A percentile compares a stretch with the other conserved stretches of the same genome.
Conservation (phyloP, 352 stramenopile genomes). For the Phytophthora pistaciae region DNA sequence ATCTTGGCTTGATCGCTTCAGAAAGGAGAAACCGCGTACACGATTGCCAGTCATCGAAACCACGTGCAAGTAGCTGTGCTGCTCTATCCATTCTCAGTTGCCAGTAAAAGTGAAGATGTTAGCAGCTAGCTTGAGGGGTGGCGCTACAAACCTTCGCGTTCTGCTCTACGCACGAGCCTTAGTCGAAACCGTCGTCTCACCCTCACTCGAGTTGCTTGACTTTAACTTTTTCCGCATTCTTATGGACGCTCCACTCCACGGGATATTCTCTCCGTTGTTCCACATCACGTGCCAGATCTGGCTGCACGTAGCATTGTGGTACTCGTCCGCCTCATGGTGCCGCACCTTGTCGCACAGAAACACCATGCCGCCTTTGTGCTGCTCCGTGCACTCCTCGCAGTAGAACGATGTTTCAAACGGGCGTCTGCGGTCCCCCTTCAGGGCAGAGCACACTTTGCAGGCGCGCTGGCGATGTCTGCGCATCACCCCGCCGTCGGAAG, state of each 20-base stretch:
- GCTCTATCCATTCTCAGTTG: conserved; percentile 22
- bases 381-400: conserved; percentile 35
- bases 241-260: conserved; percentile 26
- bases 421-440: conserved; percentile 34
- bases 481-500: conserved; percentile 15
- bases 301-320: conserved; percentile 36
- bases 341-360: conserved; percentile 42
- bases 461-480: conserved; percentile 40
- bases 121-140: neutral
- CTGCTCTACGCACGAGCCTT: neutral
- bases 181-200: neutral
- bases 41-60: conserved; percentile 41
- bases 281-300: conserved; percentile 50
- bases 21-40: conserved; percentile 41
- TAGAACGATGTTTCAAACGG: conserved; percentile 38
- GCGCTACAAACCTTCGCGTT: neutral
- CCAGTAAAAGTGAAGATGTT: neutral
- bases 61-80: conserved; percentile 43
- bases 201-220: neutral
- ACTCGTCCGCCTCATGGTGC: conserved; percentile 26
- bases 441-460: conserved; percentile 47
- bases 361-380: conserved; percentile 32
- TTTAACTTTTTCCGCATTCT: conserved; percentile 38
- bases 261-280: conserved; percentile 34
- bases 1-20: conserved; percentile 4